phyloP scores from a whole-genome alignment of 495 filamentous ascomycete species.

The Bacidia gigantensis region DNA sequence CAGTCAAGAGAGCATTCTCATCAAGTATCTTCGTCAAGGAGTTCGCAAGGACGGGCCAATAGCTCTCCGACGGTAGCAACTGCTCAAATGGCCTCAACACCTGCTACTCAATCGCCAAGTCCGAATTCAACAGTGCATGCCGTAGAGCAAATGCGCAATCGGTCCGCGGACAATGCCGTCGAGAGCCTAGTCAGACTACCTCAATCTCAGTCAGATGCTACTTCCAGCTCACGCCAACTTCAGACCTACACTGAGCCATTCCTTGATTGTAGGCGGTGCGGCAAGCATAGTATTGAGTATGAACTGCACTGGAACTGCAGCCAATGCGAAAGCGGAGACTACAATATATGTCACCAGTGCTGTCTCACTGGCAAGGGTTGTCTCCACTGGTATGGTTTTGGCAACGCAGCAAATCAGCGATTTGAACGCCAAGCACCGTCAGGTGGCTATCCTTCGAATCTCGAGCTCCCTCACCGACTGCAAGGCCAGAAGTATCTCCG shows the following conservation, averaged over 20 bases:
- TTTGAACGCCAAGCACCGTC: slow-evolving; percentile 35
- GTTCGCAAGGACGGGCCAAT: background rate
- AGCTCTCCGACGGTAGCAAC: background rate
- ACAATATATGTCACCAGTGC: slow-evolving; percentile 65
- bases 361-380: slow-evolving; percentile 64
- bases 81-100: background rate
- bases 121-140: background rate
- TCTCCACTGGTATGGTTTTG: slow-evolving; percentile 66
- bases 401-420: slow-evolving; percentile 42
- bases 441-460: slow-evolving; percentile 27
- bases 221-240: background rate
- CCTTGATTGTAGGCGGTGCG: slow-evolving; percentile 57
- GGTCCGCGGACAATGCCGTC: background rate
- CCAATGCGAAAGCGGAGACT: slow-evolving; percentile 52
- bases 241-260: slow-evolving; percentile 52
- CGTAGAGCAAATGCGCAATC: background rate
- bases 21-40: background rate
- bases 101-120: background rate
- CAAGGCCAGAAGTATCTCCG: slow-evolving; percentile 49
- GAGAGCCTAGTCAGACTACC: background rate
- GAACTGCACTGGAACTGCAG: slow-evolving; percentile 67
- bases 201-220: background rate
- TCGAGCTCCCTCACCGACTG: slow-evolving; percentile 49
- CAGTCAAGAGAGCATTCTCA: background rate
- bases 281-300: slow-evolving; percentile 56